Conservation (phyloP, 2,329 filamentous ascomycete species). For the Fusarium virguliforme region DNA sequence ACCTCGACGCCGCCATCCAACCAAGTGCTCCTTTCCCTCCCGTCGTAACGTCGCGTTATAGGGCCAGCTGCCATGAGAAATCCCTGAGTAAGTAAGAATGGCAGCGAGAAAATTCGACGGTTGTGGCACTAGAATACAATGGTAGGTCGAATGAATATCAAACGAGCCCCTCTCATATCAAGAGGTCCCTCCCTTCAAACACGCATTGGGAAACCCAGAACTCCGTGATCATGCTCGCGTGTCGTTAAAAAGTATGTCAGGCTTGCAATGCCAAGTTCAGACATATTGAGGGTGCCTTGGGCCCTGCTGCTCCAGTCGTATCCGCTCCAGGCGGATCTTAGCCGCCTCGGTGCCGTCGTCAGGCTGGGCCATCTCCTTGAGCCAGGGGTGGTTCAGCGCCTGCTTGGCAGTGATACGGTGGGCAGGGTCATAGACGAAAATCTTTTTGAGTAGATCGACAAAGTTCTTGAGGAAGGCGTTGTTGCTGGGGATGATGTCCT, state of each 20-base stretch:
- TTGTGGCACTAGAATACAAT: slow-evolving; percentile 54
- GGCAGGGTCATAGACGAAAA: slow-evolving; percentile 78
- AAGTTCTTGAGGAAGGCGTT: slow-evolving; percentile 75
- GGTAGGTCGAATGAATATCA: slow-evolving; percentile 46
- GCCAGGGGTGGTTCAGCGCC: slow-evolving; percentile 78
- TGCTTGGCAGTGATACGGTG: slow-evolving; percentile 78
- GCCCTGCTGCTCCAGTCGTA: slow-evolving; percentile 61
- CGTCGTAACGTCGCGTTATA: slow-evolving; percentile 44
- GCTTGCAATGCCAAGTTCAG: slow-evolving; percentile 45
- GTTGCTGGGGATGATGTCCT: slow-evolving; percentile 77
- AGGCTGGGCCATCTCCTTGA: slow-evolving; percentile 73
- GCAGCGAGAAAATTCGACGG: slow-evolving; percentile 45
- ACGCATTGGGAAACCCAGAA: slow-evolving; percentile 50
- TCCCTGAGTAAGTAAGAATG: slow-evolving; percentile 41
- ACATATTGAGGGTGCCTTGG: slow-evolving; percentile 45
- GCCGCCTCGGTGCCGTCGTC: slow-evolving; percentile 79
- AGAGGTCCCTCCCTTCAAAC: slow-evolving; percentile 46
- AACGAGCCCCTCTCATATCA: slow-evolving; percentile 35
- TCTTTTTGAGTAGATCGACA: slow-evolving; percentile 75
- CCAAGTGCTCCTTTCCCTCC: slow-evolving; percentile 44
- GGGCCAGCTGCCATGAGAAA: slow-evolving; percentile 45
- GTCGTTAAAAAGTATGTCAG: slow-evolving; percentile 49
- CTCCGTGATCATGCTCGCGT: slow-evolving; percentile 55
- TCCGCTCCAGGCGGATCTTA: slow-evolving; percentile 72
- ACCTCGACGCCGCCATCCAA: slow-evolving; percentile 41